phyloP scores from a whole-genome alignment of 805 yeast species.

The Grigorovia jiainica region DNA sequence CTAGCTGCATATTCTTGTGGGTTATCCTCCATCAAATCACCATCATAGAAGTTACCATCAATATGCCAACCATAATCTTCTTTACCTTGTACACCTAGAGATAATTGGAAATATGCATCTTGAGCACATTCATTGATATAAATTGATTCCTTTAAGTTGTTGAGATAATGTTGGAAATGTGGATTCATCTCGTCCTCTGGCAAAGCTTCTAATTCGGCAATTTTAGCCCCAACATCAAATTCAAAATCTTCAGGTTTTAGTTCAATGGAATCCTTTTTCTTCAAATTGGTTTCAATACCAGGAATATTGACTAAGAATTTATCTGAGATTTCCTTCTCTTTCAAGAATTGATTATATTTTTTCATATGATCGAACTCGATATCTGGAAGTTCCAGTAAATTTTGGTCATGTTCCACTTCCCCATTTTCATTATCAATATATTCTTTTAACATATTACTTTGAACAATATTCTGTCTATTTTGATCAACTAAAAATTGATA shows the following conservation, averaged over 20 bases:
- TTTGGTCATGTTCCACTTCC: too few species aligned
- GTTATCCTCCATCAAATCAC: conserved; percentile 27
- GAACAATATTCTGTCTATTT: conserved; percentile 14
- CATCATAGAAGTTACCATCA: conserved; percentile 53
- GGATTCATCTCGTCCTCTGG: conserved; percentile 7
- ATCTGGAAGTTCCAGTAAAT: conserved; percentile 5
- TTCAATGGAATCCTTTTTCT: conserved; percentile 9
- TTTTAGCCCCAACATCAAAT: conserved; percentile 19
- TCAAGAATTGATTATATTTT: conserved; percentile 12
- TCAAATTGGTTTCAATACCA: conserved; percentile 6
- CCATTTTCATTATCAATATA: conserved; percentile 3
- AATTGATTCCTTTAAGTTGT: conserved; percentile 29
- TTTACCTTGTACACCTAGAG: neutral
- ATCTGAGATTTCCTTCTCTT: conserved; percentile 5
- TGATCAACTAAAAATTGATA: conserved; percentile 10
- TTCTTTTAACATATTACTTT: conserved; percentile 14
- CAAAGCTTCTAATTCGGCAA: conserved; percentile 17
- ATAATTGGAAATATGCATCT: conserved; percentile 31
- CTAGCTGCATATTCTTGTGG: conserved; percentile 4
- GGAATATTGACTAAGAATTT: conserved; percentile 10
- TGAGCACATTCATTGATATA: conserved; percentile 24
- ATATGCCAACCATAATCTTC: conserved; percentile 33
- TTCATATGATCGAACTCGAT: conserved; percentile 15
- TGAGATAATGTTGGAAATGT: conserved; percentile 25
- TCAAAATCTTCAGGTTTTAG: conserved; percentile 19